phyloP scores from a whole-genome alignment of 176 grass and related monocot genomes.

The Musa troglodytarum region DNA sequence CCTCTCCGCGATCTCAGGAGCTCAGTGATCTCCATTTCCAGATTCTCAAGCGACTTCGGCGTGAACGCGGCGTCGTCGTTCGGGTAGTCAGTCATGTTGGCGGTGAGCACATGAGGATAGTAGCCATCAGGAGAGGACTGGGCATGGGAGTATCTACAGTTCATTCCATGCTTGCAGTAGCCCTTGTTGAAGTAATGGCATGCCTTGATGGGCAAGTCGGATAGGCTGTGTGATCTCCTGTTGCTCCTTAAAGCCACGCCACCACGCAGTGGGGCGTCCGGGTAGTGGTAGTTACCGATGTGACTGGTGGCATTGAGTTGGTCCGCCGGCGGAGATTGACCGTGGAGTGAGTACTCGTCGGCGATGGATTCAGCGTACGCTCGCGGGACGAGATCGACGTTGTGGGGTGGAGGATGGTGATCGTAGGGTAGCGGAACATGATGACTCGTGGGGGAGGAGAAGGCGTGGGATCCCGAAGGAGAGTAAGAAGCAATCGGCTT shows the following conservation, averaged over 20 bases:
- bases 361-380: conserved; percentile 6
- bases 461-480: conserved; percentile 4
- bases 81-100: not conserved
- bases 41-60: conserved; percentile 25
- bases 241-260: conserved; percentile 4
- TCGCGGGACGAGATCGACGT: not conserved
- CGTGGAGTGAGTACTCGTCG: conserved; percentile 19
- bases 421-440: conserved; percentile 1
- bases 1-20: conserved; percentile 46
- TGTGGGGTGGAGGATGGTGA: not conserved
- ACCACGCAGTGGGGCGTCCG: conserved; percentile 21
- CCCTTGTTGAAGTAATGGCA: conserved; percentile 83
- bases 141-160: conserved; percentile 59
- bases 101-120: not conserved
- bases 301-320: conserved; percentile 3
- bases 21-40: conserved; percentile 56
- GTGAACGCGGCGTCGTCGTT: conserved; percentile 11
- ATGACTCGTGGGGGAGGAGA: conserved; percentile 22
- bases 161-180: conserved; percentile 62
- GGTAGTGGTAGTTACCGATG: conserved; percentile 25
- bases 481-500: conserved; percentile 21
- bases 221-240: conserved; percentile 18
- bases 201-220: conserved; percentile 25
- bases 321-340: conserved; percentile 25
- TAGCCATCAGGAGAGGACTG: conserved; percentile 29